phyloP scores from a whole-genome alignment of 2,329 filamentous ascomycete genomes.

The Penicillium crustosum region DNA sequence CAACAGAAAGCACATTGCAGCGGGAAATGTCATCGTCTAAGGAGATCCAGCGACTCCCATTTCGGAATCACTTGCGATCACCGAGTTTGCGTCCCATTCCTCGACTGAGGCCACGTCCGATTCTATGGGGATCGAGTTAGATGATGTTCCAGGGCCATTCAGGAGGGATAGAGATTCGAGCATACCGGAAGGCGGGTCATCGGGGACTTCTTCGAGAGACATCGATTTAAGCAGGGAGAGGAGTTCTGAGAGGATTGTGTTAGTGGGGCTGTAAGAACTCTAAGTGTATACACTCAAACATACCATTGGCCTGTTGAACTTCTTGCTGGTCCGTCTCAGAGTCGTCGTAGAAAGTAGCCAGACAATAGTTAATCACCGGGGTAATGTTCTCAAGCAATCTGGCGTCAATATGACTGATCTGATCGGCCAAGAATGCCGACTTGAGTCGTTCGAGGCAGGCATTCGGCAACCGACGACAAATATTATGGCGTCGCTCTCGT shows the following conservation, averaged over 20 bases:
- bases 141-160: background rate
- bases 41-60: constrained; percentile 40
- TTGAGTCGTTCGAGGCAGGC: constrained; percentile 36
- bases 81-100: constrained; percentile 45
- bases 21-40: constrained; percentile 15
- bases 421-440: constrained; percentile 30
- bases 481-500: constrained; percentile 23
- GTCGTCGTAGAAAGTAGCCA: constrained; percentile 39
- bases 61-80: constrained; percentile 44
- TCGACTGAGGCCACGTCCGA: constrained; percentile 44
- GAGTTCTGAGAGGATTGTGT: constrained; percentile 27
- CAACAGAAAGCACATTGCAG: background rate
- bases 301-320: constrained; percentile 39
- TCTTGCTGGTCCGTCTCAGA: constrained; percentile 38
- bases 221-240: constrained; percentile 37
- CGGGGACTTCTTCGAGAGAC: constrained; percentile 38
- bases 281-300: constrained; percentile 5
- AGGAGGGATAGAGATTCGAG: constrained; percentile 12
- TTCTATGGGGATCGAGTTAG: constrained; percentile 27
- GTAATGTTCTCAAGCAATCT: constrained; percentile 39
- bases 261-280: background rate
- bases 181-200: constrained; percentile 44
- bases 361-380: constrained; percentile 40
- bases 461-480: constrained; percentile 35
- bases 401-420: constrained; percentile 33